These are phyloP conservation scores for Fusarium pseudonygamai DNA, from an alignment of 2,329 filamentous ascomycete species.

Conservation along the genomic window DNA sequence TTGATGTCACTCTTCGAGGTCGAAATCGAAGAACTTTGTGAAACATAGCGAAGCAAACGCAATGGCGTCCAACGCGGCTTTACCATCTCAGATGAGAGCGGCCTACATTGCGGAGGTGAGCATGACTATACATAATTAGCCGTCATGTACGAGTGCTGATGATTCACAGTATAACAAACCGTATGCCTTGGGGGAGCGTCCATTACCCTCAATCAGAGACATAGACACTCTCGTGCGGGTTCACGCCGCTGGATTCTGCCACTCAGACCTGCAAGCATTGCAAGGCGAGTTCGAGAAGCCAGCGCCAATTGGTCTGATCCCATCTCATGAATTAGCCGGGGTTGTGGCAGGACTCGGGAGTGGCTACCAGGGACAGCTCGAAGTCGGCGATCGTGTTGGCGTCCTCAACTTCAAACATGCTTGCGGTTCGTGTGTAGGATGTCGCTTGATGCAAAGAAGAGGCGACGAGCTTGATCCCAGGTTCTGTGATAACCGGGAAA, in stretches of 20 bases:
- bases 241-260: conserved; percentile 9
- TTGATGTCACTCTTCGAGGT: neutral
- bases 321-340: conserved; percentile 2
- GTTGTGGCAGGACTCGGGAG: neutral
- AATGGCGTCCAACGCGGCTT: neutral
- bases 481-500: neutral
- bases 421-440: conserved; percentile 1
- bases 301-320: conserved; percentile 11
- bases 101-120: conserved; percentile 5
- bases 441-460: neutral
- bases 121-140: no score
- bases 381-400: conserved; percentile 3
- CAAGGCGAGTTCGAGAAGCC: conserved; percentile 14
- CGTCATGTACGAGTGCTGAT: neutral
- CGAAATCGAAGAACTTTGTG: neutral
- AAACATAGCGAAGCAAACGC: neutral
- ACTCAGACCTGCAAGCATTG: conserved; percentile 9
- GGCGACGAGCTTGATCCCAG: conserved; percentile 7
- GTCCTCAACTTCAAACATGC: conserved; percentile 15
- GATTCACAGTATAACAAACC: neutral
- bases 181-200: conserved; percentile 5
- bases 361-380: neutral
- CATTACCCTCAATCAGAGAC: neutral
- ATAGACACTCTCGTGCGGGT: conserved; percentile 3
- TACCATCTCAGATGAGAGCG: neutral